A percentile compares a stretch with the other conserved stretches of the same genome.
Conservation (phyloP, 208 protist species). For the Acanthamoeba quina region DNA sequence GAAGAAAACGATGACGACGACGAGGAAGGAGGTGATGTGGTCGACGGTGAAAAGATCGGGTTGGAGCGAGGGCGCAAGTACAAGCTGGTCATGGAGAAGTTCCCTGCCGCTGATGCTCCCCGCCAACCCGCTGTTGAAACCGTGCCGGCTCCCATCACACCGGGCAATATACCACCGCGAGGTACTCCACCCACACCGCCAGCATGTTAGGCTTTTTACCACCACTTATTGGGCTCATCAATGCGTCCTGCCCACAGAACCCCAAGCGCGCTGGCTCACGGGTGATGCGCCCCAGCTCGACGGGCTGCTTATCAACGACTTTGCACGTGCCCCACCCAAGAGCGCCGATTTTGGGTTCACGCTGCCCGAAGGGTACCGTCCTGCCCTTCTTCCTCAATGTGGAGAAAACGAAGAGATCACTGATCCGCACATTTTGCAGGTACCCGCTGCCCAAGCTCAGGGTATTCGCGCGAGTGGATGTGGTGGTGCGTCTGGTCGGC, state of each 20-base stretch:
- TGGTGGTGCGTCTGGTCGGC: not conserved
- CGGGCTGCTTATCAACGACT: constrained; percentile 13
- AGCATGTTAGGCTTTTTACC: too few species aligned
- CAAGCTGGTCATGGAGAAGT: constrained; percentile 51
- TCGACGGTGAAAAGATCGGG: constrained; percentile 31
- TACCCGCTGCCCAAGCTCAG: constrained; percentile 33
- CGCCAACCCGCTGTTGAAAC: not conserved
- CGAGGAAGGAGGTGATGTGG: not conserved
- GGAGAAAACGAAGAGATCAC: not conserved
- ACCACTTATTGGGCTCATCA: not conserved
- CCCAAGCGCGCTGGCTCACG: constrained; percentile 12
- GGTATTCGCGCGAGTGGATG: constrained; percentile 10
- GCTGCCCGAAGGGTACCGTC: not conserved
- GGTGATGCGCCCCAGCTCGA: not conserved
- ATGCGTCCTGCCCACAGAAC: not conserved
- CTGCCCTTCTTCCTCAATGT: not conserved
- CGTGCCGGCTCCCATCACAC: not conserved
- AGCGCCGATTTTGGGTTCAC: constrained; percentile 6
- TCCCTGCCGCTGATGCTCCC: not conserved
- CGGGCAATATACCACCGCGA: not conserved
- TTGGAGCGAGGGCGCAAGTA: constrained; percentile 54
- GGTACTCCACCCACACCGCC: not conserved
- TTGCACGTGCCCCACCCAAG: not conserved
- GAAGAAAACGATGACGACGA: not conserved
- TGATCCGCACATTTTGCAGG: not conserved